These are phyloP conservation scores for Globisporangium parvum DNA, from an alignment of 352 stramenopile species.

Conservation along the genomic window DNA sequence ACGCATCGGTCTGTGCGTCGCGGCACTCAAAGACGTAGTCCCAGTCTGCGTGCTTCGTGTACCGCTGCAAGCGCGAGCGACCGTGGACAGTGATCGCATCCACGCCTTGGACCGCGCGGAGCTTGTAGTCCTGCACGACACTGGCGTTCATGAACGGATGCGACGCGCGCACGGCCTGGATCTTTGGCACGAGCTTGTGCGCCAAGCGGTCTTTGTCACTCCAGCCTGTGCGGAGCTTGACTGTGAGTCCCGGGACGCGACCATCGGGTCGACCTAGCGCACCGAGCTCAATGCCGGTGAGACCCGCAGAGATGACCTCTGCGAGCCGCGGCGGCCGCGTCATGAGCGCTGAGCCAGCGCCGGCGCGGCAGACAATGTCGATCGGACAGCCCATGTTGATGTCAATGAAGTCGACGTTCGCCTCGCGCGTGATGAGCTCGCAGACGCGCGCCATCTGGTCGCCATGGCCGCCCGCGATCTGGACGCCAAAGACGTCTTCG, in stretches of 20 bases:
- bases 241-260: constrained; percentile 79
- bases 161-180: constrained; percentile 70
- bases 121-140: constrained; percentile 62
- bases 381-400: constrained; percentile 99
- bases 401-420: constrained; percentile 97
- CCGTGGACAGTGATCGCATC: constrained; percentile 92
- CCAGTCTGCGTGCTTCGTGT: constrained; percentile 98
- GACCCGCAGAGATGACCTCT: constrained; percentile 85
- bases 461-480: constrained; percentile 90
- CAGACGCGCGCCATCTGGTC: constrained; percentile 92
- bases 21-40: constrained; percentile 94
- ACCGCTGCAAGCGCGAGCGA: constrained; percentile 95
- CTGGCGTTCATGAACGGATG: constrained; percentile 73
- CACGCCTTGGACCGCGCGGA: constrained; percentile 55
- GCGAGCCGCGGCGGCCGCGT: constrained; percentile 85
- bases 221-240: constrained; percentile 99
- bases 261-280: constrained; percentile 21
- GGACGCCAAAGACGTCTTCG: constrained; percentile 98
- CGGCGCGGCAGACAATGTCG: constrained; percentile 89
- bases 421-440: constrained; percentile 92
- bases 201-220: constrained; percentile 93
- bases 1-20: constrained; percentile 40
- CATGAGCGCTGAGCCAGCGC: constrained; percentile 94
- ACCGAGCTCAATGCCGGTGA: constrained; percentile 78
- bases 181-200: constrained; percentile 90